Percentiles rank a stretch among this genome's conserved stretches.
These are phyloP conservation scores for Colletotrichum cereale DNA, from an alignment of 2,329 filamentous ascomycete species.

Conservation along the genomic window DNA sequence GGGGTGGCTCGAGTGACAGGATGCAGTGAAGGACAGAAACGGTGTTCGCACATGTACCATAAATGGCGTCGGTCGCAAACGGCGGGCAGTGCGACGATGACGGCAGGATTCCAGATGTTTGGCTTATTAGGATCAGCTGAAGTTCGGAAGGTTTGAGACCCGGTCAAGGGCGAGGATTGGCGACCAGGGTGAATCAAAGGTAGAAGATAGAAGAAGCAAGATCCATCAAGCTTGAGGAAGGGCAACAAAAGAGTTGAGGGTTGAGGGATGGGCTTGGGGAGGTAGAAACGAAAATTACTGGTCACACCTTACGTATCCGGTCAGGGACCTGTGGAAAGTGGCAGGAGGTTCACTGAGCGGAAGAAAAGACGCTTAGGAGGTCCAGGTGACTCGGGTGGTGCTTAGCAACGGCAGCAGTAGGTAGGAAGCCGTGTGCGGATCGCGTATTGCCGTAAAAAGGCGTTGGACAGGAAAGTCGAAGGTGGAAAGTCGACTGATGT, in stretches of 20 bases:
- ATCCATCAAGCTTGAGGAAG: conserved; percentile 24
- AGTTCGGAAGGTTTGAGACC: neutral
- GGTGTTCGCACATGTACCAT: conserved; percentile 19
- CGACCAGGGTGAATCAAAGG: neutral
- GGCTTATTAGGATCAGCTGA: conserved; percentile 33
- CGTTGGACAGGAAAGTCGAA: conserved; percentile 18
- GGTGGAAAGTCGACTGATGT: conserved; percentile 28
- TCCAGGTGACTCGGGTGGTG: conserved; percentile 7
- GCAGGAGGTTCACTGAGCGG: conserved; percentile 15
- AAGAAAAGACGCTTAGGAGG: neutral
- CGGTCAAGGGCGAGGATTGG: neutral
- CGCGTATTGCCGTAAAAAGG: neutral
- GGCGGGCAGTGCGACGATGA: conserved; percentile 1
- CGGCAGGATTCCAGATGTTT: neutral
- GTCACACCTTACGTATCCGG: conserved; percentile 36
- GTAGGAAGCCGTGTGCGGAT: neutral
- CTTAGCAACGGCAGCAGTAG: neutral
- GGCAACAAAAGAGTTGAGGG: conserved; percentile 31
- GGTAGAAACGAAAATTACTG: conserved; percentile 36
- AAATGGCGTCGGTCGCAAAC: conserved; percentile 9
- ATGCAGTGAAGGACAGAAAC: conserved; percentile 9
- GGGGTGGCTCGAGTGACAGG: conserved; percentile 14
- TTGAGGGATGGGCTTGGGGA: conserved; percentile 31
- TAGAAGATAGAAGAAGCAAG: conserved; percentile 11
- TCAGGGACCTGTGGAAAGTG: conserved; percentile 17